Conservation (phyloP, 176 grass and related monocot genomes). For the Paspalum vaginatum region DNA sequence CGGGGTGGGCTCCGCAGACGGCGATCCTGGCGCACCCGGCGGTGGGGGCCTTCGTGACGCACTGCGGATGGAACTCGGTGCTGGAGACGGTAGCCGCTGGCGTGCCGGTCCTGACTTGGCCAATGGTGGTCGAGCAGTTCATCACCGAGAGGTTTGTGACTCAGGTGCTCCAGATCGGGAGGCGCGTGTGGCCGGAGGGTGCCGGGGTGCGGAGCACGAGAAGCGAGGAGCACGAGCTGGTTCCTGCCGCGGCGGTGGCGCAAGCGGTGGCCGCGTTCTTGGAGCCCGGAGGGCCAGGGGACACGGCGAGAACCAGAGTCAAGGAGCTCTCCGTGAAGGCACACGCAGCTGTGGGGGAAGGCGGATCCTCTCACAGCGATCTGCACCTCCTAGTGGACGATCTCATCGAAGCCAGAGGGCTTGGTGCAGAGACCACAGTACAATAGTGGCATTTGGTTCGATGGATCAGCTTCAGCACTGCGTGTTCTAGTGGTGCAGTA, state of each 20-base stretch:
- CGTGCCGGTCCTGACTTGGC: slow-evolving; percentile 59
- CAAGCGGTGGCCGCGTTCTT: slow-evolving; percentile 30
- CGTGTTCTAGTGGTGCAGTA: too few relatives aligned
- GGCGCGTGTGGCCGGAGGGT: not conserved
- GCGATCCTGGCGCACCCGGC: slow-evolving; percentile 15
- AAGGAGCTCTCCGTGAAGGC: slow-evolving; percentile 31
- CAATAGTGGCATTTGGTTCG: too few relatives aligned
- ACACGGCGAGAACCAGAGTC: not conserved
- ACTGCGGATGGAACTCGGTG: slow-evolving; percentile 54
- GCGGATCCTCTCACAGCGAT: slow-evolving; percentile 7
- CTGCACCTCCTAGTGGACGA: slow-evolving; percentile 13
- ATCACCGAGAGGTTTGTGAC: slow-evolving; percentile 35
- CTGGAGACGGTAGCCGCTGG: slow-evolving; percentile 38
- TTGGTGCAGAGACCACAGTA: too few relatives aligned
- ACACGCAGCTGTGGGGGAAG: not conserved
- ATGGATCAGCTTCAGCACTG: too few relatives aligned
- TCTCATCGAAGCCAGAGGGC: not conserved
- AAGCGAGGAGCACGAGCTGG: not conserved
- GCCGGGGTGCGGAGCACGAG: slow-evolving; percentile 4
- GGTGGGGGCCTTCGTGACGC: slow-evolving; percentile 41
- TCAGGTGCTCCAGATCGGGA: not conserved
- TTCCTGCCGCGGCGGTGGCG: slow-evolving; percentile 20
- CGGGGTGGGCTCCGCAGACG: slow-evolving; percentile 35
- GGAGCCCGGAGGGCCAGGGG: not conserved
- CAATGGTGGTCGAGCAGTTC: slow-evolving; percentile 46